These are phyloP conservation scores for Dendrocalamus latiflorus DNA, from an alignment of 202 grass and related monocot genomes.

Conservation along the genomic window DNA sequence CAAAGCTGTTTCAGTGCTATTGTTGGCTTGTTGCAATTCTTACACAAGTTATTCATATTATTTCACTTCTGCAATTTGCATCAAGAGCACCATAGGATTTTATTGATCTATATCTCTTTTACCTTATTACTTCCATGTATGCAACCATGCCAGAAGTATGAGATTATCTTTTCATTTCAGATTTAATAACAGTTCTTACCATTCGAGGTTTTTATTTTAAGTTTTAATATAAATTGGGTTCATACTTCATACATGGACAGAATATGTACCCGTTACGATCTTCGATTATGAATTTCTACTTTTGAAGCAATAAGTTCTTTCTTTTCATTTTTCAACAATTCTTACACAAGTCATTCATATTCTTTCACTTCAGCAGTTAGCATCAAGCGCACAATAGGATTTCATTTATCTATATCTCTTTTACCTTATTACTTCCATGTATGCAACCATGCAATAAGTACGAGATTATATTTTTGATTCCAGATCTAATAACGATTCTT, in stretches of 20 bases:
- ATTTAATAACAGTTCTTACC: neutral
- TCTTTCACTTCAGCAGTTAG: neutral
- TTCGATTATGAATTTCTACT: neutral
- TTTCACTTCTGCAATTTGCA: neutral
- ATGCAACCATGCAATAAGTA: neutral
- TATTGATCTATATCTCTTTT: neutral
- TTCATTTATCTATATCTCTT: neutral
- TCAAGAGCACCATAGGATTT: neutral
- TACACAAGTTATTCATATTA: neutral
- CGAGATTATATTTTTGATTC: neutral
- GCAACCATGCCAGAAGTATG: neutral
- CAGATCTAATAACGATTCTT: neutral
- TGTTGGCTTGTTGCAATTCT: neutral
- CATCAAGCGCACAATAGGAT: neutral
- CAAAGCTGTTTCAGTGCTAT: neutral
- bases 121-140: neutral
- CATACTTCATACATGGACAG: neutral
- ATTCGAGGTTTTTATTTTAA: neutral
- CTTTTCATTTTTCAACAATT: neutral
- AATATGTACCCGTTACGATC: neutral
- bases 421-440: neutral
- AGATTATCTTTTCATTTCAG: neutral
- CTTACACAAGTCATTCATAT: neutral
- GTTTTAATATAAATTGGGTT: neutral
- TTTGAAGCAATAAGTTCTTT: neutral